Percentiles rank a stretch among this genome's conserved stretches.
phyloP scores from a whole-genome alignment of 176 grass and related monocot genomes.

The Lolium rigidum region DNA sequence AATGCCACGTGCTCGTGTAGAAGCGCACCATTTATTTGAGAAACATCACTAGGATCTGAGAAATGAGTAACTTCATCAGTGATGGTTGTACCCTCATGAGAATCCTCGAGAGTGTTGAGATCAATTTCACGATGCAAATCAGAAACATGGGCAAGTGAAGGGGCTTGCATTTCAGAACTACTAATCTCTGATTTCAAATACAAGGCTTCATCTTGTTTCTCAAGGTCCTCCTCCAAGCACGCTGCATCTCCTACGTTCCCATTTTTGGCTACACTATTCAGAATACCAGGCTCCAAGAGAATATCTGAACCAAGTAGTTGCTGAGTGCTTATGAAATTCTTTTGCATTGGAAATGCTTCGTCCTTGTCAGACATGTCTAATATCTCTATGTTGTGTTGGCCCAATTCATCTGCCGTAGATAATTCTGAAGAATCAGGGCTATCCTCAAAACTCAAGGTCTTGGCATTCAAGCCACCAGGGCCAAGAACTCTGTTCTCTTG shows the following conservation, averaged over 20 bases:
- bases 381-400: conserved; percentile 39
- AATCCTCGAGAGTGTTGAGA: not conserved
- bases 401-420: conserved; percentile 29
- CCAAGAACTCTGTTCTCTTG: conserved; percentile 94
- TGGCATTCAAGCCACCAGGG: conserved; percentile 76
- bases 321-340: conserved; percentile 32
- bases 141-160: conserved; percentile 38
- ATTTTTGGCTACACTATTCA: conserved; percentile 41
- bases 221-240: conserved; percentile 32
- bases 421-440: conserved; percentile 38
- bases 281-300: conserved; percentile 43
- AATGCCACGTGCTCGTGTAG: conserved; percentile 38
- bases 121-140: conserved; percentile 21
- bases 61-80: conserved; percentile 37
- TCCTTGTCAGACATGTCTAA: conserved; percentile 23
- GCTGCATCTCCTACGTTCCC: conserved; percentile 11
- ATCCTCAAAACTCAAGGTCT: conserved; percentile 68
- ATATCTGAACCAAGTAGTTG: conserved; percentile 28
- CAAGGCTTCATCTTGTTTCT: conserved; percentile 34
- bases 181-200: conserved; percentile 1
- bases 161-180: conserved; percentile 40
- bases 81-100: not conserved
- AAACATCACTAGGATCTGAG: conserved; percentile 27
- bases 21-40: conserved; percentile 30
- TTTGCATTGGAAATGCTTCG: conserved; percentile 37